A percentile compares a stretch with the other conserved stretches of the same genome.
phyloP scores from a whole-genome alignment of 495 filamentous ascomycete species.

The Pyrenopolyporus hunteri region DNA sequence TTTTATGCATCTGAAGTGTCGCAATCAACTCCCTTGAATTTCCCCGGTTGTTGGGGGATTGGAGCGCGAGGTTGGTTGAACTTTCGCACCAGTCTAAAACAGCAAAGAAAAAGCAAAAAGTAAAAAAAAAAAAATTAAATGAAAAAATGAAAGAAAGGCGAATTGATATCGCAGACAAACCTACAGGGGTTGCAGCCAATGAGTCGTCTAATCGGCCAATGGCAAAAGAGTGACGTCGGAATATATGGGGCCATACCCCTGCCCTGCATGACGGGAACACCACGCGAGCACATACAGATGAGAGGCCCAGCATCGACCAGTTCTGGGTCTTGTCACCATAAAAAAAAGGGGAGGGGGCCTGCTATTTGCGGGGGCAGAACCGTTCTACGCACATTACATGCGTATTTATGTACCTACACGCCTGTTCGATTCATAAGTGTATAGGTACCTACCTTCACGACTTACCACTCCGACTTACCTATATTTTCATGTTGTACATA shows the following conservation, averaged over 20 bases:
- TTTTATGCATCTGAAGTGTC: not conserved
- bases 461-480: not conserved
- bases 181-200: constrained; percentile 30
- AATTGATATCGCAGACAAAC: constrained; percentile 41
- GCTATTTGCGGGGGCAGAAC: constrained; percentile 25
- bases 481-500: constrained; percentile 17
- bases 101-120: too few relatives aligned
- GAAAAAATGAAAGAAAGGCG: constrained; percentile 19
- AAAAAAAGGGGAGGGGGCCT: constrained; percentile 15
- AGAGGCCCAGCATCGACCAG: constrained; percentile 29
- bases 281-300: constrained; percentile 27
- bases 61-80: constrained; percentile 5
- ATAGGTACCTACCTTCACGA: not conserved
- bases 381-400: too few relatives aligned
- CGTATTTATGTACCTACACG: not conserved
- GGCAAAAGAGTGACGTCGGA: constrained; percentile 32
- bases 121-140: too few relatives aligned
- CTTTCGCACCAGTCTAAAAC: constrained; percentile 9
- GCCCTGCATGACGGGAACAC: constrained; percentile 35
- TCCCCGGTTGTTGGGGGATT: constrained; percentile 3
- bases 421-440: not conserved
- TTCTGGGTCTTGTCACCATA: constrained; percentile 22
- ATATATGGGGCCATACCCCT: constrained; percentile 20
- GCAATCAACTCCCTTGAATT: not conserved
- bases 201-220: constrained; percentile 35